Conservation (phyloP, 257 asterid species). For the Fraxinus pennsylvanica region DNA sequence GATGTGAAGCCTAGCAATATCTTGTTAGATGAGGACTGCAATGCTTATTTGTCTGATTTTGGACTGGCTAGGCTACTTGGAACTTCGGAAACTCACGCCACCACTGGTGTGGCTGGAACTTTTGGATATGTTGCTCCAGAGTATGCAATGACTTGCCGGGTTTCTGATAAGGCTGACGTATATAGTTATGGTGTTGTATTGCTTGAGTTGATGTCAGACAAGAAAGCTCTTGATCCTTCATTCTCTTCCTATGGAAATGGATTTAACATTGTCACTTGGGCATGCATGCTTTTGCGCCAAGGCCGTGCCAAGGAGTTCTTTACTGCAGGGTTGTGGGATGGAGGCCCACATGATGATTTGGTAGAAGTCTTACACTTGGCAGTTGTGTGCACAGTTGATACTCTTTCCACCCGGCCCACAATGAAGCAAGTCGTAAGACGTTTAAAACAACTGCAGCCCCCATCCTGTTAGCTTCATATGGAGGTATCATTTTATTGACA, state of each 20-base stretch:
- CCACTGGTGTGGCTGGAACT: slow-evolving; percentile 91
- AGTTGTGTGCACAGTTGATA: slow-evolving; percentile 75
- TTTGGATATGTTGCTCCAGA: slow-evolving; percentile 95
- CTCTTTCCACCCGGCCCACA: slow-evolving; percentile 75
- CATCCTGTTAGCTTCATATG: slow-evolving; percentile 54
- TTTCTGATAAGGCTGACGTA: slow-evolving; percentile 91
- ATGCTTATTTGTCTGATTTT: slow-evolving; percentile 81
- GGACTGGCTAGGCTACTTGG: slow-evolving; percentile 83
- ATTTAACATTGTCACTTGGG: slow-evolving; percentile 92
- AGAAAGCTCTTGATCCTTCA: slow-evolving; percentile 87
- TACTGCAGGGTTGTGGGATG: slow-evolving; percentile 79
- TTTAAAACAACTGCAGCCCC: slow-evolving; percentile 87
- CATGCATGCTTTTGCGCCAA: slow-evolving; percentile 74
- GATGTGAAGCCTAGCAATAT: slow-evolving; percentile 96
- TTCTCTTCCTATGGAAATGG: slow-evolving; percentile 87
- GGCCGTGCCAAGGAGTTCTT: slow-evolving; percentile 89
- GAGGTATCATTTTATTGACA: slow-evolving; percentile 12
- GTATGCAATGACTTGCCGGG: slow-evolving; percentile 92
- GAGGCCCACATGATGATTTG: slow-evolving; percentile 84
- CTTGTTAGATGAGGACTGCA: slow-evolving; percentile 74
- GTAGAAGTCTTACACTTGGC: slow-evolving; percentile 82
- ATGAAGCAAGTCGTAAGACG: slow-evolving; percentile 91
- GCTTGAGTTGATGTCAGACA: slow-evolving; percentile 85
- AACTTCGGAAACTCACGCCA: slow-evolving; percentile 84
- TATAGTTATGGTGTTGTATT: slow-evolving; percentile 90